Evolutionary conservation across 305 asterid genomes (phyloP), one percentile per base, ranked within the genome.

Genomic region (Fraxinus velutina): DNA sequence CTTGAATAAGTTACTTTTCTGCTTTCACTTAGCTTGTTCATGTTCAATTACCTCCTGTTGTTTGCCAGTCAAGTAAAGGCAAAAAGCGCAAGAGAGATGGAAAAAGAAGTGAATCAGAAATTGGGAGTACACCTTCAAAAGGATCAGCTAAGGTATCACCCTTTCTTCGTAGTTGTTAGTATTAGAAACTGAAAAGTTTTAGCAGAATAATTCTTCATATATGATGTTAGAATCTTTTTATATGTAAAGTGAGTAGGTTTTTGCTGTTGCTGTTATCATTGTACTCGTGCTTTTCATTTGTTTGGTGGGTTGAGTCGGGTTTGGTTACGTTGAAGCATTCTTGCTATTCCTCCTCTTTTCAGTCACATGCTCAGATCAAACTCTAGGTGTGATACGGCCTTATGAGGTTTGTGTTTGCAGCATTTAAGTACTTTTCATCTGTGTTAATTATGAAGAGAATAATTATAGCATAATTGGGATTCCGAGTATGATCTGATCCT

Each of bases 71-170:
- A 78, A 88, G 90, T 78, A 91, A 91, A 90, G 96, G 96, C 17
- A 91, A 86, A 86, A 95, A 94, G 92, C 93, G 99, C 79, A 91
- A 89, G 85, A 90, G 98, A 85, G 81, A 44, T 27, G 88, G 91
- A 87, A 91, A 86, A 12, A 12, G 39, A 29, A 68, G 75, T 27
- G 75, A 86, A 81, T 82, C 91, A 6, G 82, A 90, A 44, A 80
- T 93, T 72, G 93, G 84, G 80, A 88, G 91, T 52, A 64, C 90
- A 52, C 87, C 93, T 80, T 86, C 92, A 32, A 91, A 91, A 88
- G 87, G 92, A 78, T 90, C 94, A 77, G 57, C 86, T 55, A 94
- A 94, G 97, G 99, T 96, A 90, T 68, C 5, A 13, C 42, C 42
- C 42, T 68, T 66, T 66, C 37, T 27, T 66, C 21, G 30, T 66